These are phyloP conservation scores for Umbilicaria muhlenbergii DNA, from an alignment of 495 filamentous ascomycete genomes.

Conservation along the genomic window DNA sequence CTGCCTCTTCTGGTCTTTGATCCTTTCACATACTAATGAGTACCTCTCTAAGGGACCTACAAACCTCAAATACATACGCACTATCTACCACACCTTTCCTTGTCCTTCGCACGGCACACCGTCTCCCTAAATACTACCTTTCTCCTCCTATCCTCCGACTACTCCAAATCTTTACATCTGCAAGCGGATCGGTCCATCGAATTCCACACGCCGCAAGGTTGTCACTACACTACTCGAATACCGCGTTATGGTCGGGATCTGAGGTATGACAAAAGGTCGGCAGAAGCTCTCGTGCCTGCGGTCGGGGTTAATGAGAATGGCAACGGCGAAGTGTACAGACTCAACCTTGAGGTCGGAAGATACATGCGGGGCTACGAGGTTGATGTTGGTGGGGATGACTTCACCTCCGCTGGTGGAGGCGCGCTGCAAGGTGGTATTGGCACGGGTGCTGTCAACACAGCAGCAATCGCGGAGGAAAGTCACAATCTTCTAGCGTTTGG, in stretches of 20 bases:
- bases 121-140: constrained; percentile 90
- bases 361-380: constrained; percentile 73
- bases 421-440: constrained; percentile 71
- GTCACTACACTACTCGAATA: constrained; percentile 73
- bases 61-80: constrained; percentile 97
- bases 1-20: not conserved
- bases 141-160: constrained; percentile 78
- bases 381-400: constrained; percentile 74
- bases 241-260: constrained; percentile 89
- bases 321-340: constrained; percentile 75
- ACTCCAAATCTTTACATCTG: constrained; percentile 86
- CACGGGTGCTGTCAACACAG: constrained; percentile 74
- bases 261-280: constrained; percentile 66
- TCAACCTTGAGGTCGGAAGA: constrained; percentile 80
- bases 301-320: constrained; percentile 78
- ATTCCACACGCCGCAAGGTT: constrained; percentile 83
- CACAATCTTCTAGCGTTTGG: constrained; percentile 91
- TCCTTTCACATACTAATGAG: not conserved
- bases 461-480: constrained; percentile 74
- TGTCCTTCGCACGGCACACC: constrained; percentile 88
- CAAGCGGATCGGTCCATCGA: constrained; percentile 84
- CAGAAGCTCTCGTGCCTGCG: constrained; percentile 74
- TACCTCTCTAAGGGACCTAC: constrained; percentile 44
- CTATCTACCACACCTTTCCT: constrained; percentile 77
- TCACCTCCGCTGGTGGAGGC: constrained; percentile 41